Evolutionary conservation across 2,329 filamentous ascomycete genomes (phyloP), one percentile per base, ranked within the genome.

Genomic region (Elsinoe perseae): DNA sequence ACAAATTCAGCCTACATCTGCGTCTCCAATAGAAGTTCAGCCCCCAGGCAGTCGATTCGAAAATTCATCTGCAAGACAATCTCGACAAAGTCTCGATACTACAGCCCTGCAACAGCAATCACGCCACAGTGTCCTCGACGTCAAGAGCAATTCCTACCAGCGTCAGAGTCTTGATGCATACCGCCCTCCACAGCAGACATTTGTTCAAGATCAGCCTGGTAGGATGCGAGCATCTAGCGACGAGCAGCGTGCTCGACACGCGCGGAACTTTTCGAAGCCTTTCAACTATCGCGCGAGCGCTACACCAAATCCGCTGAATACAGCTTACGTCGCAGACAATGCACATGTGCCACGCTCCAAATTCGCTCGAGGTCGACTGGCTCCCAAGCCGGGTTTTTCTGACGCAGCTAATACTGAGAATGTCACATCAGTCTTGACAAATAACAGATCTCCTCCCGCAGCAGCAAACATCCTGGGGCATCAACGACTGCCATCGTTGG

Each of bases 261-360:
- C 48, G 21, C 16, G 48, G 6, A 52, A 52, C 48, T 52, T 52
- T 20, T 52, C 48, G 16, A 52, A 52, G 28, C 48, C 48, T 2
- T 52, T 52, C 48, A 52, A 52, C 18, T 38, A 34, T 8, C 18
- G 30, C n/a, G 20, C 28, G 7, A 52, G 14, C 27, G 28, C 28
- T n/a, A 10, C 20, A 3, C 28, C 25, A 3, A 18, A 20, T 21
- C 25, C 28, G 7, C 6, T 32, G 25, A 10, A 7, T 2, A 20
- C 27, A 12, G 4, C 23, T 12, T 30, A 32, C 21, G 27, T 32
- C 10, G 28, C 20, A 4, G 48, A 52, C 10, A 30, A 52, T 38
- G 48, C 48, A 21, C 18, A 32, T n/a, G 48, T 52, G 10, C 48
- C 48, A 14, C 28, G 48, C n/a, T 52, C 48, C n/a, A 52, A 52